Conservation (phyloP, 2,329 filamentous ascomycete species). For the Cercospora nicotianae region DNA sequence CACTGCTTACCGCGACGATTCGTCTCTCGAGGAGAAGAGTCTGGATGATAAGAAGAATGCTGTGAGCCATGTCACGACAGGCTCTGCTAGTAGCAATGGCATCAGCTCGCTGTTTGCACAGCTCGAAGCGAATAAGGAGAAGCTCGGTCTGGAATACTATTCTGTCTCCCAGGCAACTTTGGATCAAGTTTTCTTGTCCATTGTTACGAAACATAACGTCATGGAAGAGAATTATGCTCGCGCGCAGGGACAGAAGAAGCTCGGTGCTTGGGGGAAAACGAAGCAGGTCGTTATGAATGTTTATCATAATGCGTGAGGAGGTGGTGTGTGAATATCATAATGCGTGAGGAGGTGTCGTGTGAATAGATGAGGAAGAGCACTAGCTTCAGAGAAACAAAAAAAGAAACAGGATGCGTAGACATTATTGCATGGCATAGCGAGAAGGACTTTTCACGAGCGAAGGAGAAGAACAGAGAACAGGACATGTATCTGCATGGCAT, state of each 20-base stretch:
- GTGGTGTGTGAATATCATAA: slow-evolving; percentile 10
- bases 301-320: slow-evolving; percentile 26
- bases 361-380: background rate
- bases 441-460: background rate
- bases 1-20: slow-evolving; percentile 22
- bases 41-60: slow-evolving; percentile 21
- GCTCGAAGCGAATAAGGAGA: slow-evolving; percentile 68
- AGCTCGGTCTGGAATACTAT: slow-evolving; percentile 77
- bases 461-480: background rate
- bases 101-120: slow-evolving; percentile 70
- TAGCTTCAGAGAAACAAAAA: background rate
- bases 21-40: slow-evolving; percentile 19
- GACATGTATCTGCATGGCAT: background rate
- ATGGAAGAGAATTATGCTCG: slow-evolving; percentile 62
- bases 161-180: slow-evolving; percentile 83
- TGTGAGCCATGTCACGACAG: background rate
- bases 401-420: background rate
- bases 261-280: slow-evolving; percentile 21
- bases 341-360: slow-evolving; percentile 10
- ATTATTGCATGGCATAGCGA: background rate
- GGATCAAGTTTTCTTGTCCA: slow-evolving; percentile 85
- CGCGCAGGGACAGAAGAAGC: slow-evolving; percentile 22
- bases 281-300: slow-evolving; percentile 20
- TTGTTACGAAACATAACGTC: slow-evolving; percentile 77
- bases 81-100: slow-evolving; percentile 38